Conservation (phyloP, 2,329 filamentous ascomycete species). For the Orbilia javanica region DNA sequence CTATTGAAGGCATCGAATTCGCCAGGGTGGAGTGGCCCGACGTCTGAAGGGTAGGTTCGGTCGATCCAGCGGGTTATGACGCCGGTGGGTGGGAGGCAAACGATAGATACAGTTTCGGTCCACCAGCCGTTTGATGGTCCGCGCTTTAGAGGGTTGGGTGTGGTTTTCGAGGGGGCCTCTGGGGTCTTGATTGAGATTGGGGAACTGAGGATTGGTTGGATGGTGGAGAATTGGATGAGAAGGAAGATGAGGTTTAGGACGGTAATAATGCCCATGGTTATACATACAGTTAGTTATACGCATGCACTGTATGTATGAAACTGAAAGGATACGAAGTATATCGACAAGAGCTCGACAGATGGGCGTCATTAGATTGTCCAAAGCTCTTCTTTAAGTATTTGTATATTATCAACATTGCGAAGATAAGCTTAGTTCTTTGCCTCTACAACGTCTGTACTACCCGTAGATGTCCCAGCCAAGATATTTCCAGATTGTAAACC, state of each 20-base stretch:
- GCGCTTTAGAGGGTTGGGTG: background rate
- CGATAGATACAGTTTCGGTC: background rate
- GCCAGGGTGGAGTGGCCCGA: background rate
- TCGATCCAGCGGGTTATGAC: background rate
- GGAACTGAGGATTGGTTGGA: background rate
- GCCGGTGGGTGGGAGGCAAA: background rate
- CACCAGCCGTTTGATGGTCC: background rate
- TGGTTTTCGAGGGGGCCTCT: background rate
- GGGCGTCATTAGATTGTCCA: no score
- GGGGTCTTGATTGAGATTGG: background rate
- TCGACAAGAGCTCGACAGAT: no score
- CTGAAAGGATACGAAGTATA: no score
- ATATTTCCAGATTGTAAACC: no score
- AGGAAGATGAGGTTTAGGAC: background rate
- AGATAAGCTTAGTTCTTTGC: no score
- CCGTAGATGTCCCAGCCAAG: no score
- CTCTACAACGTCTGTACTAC: no score
- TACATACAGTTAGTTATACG: background rate
- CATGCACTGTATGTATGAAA: background rate
- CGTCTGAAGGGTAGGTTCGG: background rate
- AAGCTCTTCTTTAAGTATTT: no score
- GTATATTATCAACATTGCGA: no score
- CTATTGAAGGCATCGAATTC: background rate
- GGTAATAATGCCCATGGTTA: background rate
- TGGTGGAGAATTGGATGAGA: background rate